These are phyloP conservation scores for Gynostemma pentaphyllum DNA, from an alignment of 306 rosid genomes.

Conservation along the genomic window DNA sequence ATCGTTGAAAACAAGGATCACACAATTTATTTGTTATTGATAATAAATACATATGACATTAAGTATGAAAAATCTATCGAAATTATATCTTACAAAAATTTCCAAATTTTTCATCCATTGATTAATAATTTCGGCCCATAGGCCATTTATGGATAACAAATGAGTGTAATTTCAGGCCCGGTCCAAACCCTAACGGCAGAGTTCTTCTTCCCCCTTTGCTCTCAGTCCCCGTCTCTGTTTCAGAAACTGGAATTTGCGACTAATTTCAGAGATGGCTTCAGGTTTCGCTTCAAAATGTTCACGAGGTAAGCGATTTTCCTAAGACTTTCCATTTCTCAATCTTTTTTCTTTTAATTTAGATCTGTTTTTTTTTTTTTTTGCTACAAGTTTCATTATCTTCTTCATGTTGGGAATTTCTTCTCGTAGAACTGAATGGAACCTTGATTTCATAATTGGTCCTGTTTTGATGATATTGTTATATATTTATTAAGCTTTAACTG, in stretches of 20 bases:
- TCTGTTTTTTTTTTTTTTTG: neutral
- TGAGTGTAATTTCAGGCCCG: no score
- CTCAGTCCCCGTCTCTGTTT: neutral
- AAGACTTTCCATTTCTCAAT: neutral
- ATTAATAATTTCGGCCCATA: no score
- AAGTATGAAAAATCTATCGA: no score
- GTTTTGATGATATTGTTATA: neutral
- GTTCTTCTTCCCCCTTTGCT: neutral
- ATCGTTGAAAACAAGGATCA: no score
- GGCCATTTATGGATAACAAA: no score
- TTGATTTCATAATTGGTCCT: neutral
- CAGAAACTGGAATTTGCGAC: neutral
- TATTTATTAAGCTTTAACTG: neutral
- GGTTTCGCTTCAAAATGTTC: conserved; percentile 22
- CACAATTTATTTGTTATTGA: no score
- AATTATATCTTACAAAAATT: no score
- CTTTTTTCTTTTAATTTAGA: neutral
- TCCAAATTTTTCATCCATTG: no score
- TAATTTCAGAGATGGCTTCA: conserved; percentile 17
- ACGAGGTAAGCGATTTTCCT: conserved; percentile 14
- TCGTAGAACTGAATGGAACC: neutral
- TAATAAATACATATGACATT: no score
- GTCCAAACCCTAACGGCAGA: no score
- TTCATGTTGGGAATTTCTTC: neutral
- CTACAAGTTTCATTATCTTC: neutral